A percentile compares a stretch with the other conserved stretches of the same genome.
These are phyloP conservation scores for Panellus pusillus DNA, from an alignment of 768 basidiomycete species.

Conservation along the genomic window DNA sequence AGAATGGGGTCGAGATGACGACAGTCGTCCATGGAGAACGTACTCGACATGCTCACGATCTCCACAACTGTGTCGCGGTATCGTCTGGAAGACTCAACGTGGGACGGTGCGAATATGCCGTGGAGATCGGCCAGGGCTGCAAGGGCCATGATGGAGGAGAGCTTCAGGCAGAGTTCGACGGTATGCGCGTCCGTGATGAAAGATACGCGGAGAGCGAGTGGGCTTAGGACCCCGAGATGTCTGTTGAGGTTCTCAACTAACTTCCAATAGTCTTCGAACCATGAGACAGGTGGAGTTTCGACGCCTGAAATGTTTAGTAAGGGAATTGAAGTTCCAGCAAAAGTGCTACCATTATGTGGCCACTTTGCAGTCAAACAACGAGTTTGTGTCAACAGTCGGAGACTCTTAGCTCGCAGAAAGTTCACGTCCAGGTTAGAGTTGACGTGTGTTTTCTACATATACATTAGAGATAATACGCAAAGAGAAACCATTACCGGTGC, in stretches of 20 bases:
- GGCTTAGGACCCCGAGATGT: slow-evolving; percentile 7
- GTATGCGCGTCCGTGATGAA: slow-evolving; percentile 17
- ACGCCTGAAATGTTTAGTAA: background rate
- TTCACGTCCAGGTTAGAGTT: slow-evolving; percentile 10
- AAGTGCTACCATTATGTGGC: slow-evolving; percentile 2
- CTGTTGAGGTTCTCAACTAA: slow-evolving; percentile 11
- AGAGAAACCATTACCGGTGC: background rate
- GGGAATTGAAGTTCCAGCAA: background rate
- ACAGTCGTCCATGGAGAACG: slow-evolving; percentile 18
- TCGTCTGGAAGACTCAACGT: slow-evolving; percentile 14
- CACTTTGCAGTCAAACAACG: slow-evolving; percentile 7
- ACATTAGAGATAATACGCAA: background rate
- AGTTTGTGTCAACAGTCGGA: slow-evolving; percentile 9
- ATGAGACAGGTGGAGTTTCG: slow-evolving; percentile 2
- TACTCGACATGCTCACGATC: slow-evolving; percentile 20
- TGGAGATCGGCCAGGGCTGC: slow-evolving; percentile 18
- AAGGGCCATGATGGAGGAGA: slow-evolving; percentile 10
- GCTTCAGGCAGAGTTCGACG: slow-evolving; percentile 10
- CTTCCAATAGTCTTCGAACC: slow-evolving; percentile 20
- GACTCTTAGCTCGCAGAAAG: slow-evolving; percentile 14
- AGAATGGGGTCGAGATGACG: slow-evolving; percentile 19
- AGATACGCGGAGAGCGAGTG: slow-evolving; percentile 6
- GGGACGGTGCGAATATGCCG: slow-evolving; percentile 18
- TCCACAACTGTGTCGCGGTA: slow-evolving; percentile 18
- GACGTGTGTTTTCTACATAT: slow-evolving; percentile 2